phyloP scores from a whole-genome alignment of 176 grass and related monocot species.

The Carex kokanica region DNA sequence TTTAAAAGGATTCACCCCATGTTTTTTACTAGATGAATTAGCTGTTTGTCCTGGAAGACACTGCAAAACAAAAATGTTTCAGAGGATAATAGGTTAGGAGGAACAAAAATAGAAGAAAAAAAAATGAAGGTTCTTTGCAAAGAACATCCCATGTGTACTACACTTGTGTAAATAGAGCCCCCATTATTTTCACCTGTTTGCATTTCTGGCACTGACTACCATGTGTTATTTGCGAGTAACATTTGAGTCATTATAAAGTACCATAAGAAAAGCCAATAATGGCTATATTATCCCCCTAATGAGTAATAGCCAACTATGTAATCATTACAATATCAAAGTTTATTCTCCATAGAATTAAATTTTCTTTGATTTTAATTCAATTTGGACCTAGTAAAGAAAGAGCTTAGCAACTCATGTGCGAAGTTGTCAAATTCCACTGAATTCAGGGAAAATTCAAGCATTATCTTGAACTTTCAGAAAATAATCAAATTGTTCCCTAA shows the following conservation, averaged over 20 bases:
- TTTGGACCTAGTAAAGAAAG: neutral
- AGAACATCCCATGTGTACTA: neutral
- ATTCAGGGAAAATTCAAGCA: neutral
- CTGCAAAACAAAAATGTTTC: conserved; percentile 12
- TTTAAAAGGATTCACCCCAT: neutral
- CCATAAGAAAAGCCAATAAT: neutral
- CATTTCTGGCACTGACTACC: neutral
- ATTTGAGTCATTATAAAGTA: neutral
- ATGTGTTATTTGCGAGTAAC: neutral
- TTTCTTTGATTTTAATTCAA: neutral
- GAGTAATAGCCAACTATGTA: neutral
- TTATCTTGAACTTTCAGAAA: neutral
- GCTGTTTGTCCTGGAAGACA: neutral
- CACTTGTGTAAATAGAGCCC: neutral
- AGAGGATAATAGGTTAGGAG: neutral
- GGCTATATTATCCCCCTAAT: neutral
- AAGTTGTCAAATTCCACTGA: neutral
- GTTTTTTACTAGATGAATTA: conserved; percentile 9
- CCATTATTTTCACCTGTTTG: neutral
- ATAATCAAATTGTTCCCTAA: neutral
- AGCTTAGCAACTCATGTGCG: neutral
- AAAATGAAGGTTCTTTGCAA: neutral
- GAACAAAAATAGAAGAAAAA: neutral
- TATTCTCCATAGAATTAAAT: neutral
- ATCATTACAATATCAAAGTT: neutral